Conservation (phyloP, 371 early-diverging fungal species). For the Lichtheimia hyalospora region DNA sequence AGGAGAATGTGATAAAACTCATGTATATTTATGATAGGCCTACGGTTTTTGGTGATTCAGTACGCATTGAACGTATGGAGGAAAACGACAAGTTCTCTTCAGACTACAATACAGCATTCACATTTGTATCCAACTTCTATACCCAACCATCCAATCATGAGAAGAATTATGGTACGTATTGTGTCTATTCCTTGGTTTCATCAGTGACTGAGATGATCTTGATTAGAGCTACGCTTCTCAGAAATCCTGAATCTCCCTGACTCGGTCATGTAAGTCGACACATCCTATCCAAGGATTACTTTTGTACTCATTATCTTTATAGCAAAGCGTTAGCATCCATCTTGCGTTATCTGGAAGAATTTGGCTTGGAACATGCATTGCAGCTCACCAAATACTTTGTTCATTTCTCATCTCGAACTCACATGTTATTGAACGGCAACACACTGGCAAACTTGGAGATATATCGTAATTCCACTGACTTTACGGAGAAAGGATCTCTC, state of each 20-base stretch:
- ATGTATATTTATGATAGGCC: constrained; percentile 6
- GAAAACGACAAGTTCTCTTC: constrained; percentile 31
- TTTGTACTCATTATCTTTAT: background rate
- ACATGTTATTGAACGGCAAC: constrained; percentile 78
- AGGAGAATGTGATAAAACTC: too few species aligned
- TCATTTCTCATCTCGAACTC: constrained; percentile 65
- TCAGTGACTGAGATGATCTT: background rate
- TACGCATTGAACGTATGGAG: constrained; percentile 64
- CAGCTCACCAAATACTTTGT: constrained; percentile 58
- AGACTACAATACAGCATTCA: constrained; percentile 52
- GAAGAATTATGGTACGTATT: constrained; percentile 5
- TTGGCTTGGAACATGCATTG: constrained; percentile 60
- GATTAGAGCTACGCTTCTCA: constrained; percentile 11
- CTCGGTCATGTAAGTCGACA: constrained; percentile 27
- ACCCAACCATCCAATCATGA: constrained; percentile 13
- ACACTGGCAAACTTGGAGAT: constrained; percentile 79
- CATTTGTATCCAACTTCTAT: constrained; percentile 58
- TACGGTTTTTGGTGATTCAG: constrained; percentile 21
- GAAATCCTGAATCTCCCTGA: constrained; percentile 31
- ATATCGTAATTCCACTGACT: constrained; percentile 61
- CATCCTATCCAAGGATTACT: background rate
- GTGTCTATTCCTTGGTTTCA: background rate
- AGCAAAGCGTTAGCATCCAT: constrained; percentile 55
- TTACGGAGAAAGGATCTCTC: constrained; percentile 53
- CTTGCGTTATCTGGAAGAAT: constrained; percentile 62